A percentile compares a stretch with the other conserved stretches of the same genome.
Conservation (phyloP, 75 land plant genomes). For the Picea sitchensis region DNA sequence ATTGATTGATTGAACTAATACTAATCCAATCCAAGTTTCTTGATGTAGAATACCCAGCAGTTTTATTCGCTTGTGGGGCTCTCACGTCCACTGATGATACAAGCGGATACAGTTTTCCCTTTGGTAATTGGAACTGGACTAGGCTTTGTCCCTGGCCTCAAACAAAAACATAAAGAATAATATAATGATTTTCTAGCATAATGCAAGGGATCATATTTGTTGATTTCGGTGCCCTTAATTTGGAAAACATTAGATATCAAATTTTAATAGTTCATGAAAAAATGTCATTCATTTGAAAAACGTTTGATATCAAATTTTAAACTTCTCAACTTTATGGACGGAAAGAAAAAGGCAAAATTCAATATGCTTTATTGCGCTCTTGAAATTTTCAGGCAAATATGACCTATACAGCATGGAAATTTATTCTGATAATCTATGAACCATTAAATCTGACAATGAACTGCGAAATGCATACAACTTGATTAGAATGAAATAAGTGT, state of each 20-base stretch:
- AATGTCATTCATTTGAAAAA: too few relatives aligned
- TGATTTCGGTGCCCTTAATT: not conserved
- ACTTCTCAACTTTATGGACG: too few relatives aligned
- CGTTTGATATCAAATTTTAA: too few relatives aligned
- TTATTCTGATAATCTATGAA: too few relatives aligned
- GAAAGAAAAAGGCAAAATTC: too few relatives aligned
- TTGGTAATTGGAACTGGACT: not conserved
- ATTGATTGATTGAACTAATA: not conserved
- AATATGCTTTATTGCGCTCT: too few relatives aligned
- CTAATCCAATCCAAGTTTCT: not conserved
- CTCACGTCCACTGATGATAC: slow-evolving; percentile 10
- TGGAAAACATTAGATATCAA: not conserved
- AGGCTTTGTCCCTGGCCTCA: slow-evolving; percentile 20
- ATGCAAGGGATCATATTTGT: not conserved
- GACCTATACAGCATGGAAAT: too few relatives aligned
- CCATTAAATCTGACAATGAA: too few relatives aligned
- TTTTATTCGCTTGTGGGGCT: not conserved
- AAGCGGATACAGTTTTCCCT: slow-evolving; percentile 16
- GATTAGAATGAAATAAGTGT: too few relatives aligned
- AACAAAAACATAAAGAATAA: slow-evolving; percentile 7
- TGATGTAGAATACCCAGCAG: slow-evolving; percentile 6
- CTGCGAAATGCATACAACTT: too few relatives aligned
- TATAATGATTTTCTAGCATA: not conserved
- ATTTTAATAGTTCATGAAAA: not conserved
- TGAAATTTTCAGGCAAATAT: too few relatives aligned